phyloP scores from a whole-genome alignment of 2,329 filamentous ascomycete species.

The Hawksworthiomyces lignivorus region DNA sequence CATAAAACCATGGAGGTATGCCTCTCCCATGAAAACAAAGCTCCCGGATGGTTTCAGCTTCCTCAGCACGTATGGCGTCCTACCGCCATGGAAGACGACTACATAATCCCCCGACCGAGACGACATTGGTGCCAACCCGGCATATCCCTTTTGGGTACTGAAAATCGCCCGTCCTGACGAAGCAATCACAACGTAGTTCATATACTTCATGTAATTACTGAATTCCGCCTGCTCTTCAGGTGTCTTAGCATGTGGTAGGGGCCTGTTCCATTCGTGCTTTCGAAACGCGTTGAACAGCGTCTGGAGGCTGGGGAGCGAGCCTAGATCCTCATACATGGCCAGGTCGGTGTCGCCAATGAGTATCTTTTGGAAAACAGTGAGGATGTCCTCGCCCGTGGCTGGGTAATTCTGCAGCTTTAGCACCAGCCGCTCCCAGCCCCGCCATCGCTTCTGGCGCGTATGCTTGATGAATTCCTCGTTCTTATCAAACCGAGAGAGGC shows the following conservation, averaged over 20 bases:
- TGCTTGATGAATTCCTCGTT: too few species aligned
- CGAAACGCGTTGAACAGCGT: too few species aligned
- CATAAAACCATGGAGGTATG: constrained; percentile 5
- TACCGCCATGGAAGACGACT: constrained; percentile 1
- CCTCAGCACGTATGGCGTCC: background rate
- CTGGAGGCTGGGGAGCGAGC: too few species aligned
- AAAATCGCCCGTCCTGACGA: too few species aligned
- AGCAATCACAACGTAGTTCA: too few species aligned
- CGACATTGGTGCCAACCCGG: background rate
- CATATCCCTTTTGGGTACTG: too few species aligned
- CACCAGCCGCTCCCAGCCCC: constrained; percentile 4
- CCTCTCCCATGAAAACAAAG: constrained; percentile 1
- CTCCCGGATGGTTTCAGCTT: background rate
- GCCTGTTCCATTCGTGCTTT: too few species aligned
- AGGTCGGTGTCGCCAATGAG: background rate
- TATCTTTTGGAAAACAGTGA: background rate
- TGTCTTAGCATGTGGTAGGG: too few species aligned
- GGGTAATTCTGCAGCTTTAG: background rate
- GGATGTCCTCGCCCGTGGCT: constrained; percentile 1
- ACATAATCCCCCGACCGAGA: background rate
- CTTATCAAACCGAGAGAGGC: too few species aligned
- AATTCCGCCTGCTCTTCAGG: too few species aligned
- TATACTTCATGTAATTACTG: too few species aligned
- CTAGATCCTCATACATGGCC: too few species aligned
- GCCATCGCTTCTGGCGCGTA: background rate